phyloP scores from a whole-genome alignment of 306 rosid species.

The Delonix regia region DNA sequence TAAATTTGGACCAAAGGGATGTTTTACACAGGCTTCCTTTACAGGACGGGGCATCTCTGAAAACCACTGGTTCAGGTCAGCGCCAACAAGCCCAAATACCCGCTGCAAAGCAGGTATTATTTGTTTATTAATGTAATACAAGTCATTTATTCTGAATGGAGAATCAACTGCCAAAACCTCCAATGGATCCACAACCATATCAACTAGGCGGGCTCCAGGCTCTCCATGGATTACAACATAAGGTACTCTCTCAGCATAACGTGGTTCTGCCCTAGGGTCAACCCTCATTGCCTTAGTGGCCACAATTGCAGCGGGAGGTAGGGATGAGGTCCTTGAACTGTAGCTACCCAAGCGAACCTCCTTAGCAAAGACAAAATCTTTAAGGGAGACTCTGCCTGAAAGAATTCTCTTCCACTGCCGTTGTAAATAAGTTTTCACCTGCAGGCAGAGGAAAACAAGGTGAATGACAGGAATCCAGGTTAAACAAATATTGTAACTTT shows the following conservation, averaged over 20 bases:
- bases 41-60: constrained; percentile 81
- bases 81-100: constrained; percentile 85
- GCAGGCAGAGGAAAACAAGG: constrained; percentile 40
- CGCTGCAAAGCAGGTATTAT: constrained; percentile 93
- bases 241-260: constrained; percentile 87
- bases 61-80: constrained; percentile 83
- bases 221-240: constrained; percentile 89
- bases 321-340: constrained; percentile 71
- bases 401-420: constrained; percentile 93
- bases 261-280: constrained; percentile 95
- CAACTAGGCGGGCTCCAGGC: constrained; percentile 90
- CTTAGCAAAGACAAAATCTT: constrained; percentile 94
- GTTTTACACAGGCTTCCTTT: constrained; percentile 70
- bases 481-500: constrained; percentile 25
- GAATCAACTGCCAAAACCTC: constrained; percentile 79
- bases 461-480: constrained; percentile 21
- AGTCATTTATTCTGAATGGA: constrained; percentile 75
- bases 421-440: constrained; percentile 77
- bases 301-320: constrained; percentile 98
- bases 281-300: constrained; percentile 86
- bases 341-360: constrained; percentile 93
- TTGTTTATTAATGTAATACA: constrained; percentile 90
- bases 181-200: constrained; percentile 93
- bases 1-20: constrained; percentile 49
- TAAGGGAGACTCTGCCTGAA: constrained; percentile 73